These are phyloP conservation scores for Volvariella surrecta DNA, from an alignment of 1,284 basidiomycete species.

Conservation along the genomic window DNA sequence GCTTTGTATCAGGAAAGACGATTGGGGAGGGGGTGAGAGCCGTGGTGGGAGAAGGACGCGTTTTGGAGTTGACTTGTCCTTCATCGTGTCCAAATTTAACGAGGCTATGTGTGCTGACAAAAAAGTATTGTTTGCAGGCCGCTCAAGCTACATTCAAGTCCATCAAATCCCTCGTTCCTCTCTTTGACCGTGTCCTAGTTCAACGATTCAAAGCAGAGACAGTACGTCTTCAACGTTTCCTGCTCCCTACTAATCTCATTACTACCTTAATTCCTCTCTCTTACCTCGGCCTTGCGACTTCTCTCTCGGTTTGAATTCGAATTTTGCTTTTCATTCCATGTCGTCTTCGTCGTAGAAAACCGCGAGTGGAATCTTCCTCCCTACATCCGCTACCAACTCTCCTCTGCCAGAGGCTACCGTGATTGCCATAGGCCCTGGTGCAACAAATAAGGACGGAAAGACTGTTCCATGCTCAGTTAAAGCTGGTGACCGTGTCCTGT, in stretches of 20 bases:
- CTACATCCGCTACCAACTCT: constrained; percentile 73
- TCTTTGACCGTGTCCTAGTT: constrained; percentile 94
- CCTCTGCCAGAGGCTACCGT: constrained; percentile 96
- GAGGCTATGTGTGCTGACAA: too few species aligned
- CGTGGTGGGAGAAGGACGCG: too few species aligned
- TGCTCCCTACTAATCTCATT: constrained; percentile 1
- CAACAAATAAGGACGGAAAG: constrained; percentile 79
- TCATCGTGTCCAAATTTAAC: too few species aligned
- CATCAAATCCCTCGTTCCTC: constrained; percentile 87
- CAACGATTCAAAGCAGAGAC: constrained; percentile 95
- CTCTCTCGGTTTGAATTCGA: too few species aligned
- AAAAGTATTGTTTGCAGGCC: constrained; percentile 33
- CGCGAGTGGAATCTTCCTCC: constrained; percentile 89
- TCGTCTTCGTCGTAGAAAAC: constrained; percentile 77
- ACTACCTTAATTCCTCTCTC: not conserved
- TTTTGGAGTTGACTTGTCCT: too few species aligned
- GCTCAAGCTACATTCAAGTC: constrained; percentile 86
- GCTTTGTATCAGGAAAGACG: too few species aligned
- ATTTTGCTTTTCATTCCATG: not conserved
- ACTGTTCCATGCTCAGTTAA: constrained; percentile 77
- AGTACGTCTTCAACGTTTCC: constrained; percentile 44
- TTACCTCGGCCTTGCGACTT: not conserved
- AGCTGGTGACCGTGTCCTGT: constrained; percentile 86
- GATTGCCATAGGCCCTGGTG: constrained; percentile 92
- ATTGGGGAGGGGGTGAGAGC: too few species aligned